Evolutionary conservation across 306 rosid species (phyloP).

Genomic region (Quercus mongolica): DNA sequence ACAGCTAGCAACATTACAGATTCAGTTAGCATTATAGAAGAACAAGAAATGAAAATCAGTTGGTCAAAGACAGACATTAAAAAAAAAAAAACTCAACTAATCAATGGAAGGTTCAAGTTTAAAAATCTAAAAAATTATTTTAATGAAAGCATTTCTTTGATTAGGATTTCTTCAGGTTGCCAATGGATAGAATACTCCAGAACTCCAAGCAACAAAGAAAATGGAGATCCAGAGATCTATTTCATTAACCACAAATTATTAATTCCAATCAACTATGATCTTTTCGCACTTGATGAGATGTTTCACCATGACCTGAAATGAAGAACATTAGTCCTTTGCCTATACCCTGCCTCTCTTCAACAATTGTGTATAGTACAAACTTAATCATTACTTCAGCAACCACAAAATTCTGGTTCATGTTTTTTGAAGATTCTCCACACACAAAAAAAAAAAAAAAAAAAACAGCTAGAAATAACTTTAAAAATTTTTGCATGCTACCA

Average conservation of each 20-base stretch:
- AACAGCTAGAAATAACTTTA: not conserved
- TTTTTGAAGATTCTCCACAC: not conserved
- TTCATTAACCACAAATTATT: not conserved
- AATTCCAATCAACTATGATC: not conserved
- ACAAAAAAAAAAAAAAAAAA: not conserved
- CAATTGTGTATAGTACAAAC: not conserved
- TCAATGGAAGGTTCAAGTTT: not conserved
- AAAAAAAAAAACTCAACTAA: not conserved
- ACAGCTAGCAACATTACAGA: constrained; percentile 68
- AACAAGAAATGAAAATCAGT: constrained; percentile 8
- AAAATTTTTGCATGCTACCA: not conserved
- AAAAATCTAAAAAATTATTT: not conserved
- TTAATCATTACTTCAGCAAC: not conserved
- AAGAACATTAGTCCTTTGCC: not conserved
- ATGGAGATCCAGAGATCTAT: not conserved
- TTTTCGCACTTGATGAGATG: not conserved
- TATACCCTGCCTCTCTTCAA: not conserved
- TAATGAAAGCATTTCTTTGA: not conserved
- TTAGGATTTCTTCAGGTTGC: not conserved
- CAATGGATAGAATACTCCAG: not conserved
- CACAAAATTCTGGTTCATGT: not conserved
- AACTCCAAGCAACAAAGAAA: not conserved
- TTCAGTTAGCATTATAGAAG: constrained; percentile 18
- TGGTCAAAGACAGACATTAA: not conserved
- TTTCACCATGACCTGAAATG: not conserved